A percentile compares a stretch with the other conserved stretches of the same genome.
Conservation (phyloP, 1,284 basidiomycete genomes). For the Athelia psychrophila region DNA sequence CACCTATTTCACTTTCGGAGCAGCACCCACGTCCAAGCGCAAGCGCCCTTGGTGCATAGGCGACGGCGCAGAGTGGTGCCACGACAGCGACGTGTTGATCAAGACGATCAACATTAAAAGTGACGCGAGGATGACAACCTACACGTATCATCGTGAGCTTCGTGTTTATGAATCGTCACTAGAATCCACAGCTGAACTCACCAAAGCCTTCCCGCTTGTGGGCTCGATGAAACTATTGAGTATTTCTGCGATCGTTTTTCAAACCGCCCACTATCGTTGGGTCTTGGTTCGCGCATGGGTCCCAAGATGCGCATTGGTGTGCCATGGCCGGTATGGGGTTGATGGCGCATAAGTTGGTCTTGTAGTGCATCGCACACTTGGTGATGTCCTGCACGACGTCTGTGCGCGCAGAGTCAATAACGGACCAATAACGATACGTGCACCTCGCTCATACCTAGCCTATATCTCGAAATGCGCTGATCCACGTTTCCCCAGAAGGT, state of each 20-base stretch:
- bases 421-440: constrained; percentile 16
- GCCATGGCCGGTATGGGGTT: constrained; percentile 83
- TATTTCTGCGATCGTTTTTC: constrained; percentile 92
- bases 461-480: constrained; percentile 86
- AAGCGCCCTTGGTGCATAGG: constrained; percentile 30
- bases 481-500: constrained; percentile 91
- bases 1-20: constrained; percentile 54
- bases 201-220: constrained; percentile 96
- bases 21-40: constrained; percentile 57
- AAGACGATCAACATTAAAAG: constrained; percentile 79
- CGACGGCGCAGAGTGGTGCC: constrained; percentile 38
- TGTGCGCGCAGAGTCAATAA: constrained; percentile 23
- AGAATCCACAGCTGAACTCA: constrained; percentile 33
- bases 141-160: constrained; percentile 3
- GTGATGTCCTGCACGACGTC: constrained; percentile 90
- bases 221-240: constrained; percentile 96
- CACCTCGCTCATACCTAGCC: too few species aligned
- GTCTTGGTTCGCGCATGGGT: constrained; percentile 95
- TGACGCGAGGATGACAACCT: constrained; percentile 81
- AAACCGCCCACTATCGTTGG: constrained; percentile 88
- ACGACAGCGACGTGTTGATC: constrained; percentile 78
- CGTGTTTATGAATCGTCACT: too few species aligned
- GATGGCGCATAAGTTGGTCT: constrained; percentile 80
- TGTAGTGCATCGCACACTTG: constrained; percentile 76
- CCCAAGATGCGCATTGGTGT: constrained; percentile 84